Evolutionary conservation across 805 yeast genomes (phyloP), one percentile per base, ranked within the genome.

Genomic region (Candida namnaoensis): DNA sequence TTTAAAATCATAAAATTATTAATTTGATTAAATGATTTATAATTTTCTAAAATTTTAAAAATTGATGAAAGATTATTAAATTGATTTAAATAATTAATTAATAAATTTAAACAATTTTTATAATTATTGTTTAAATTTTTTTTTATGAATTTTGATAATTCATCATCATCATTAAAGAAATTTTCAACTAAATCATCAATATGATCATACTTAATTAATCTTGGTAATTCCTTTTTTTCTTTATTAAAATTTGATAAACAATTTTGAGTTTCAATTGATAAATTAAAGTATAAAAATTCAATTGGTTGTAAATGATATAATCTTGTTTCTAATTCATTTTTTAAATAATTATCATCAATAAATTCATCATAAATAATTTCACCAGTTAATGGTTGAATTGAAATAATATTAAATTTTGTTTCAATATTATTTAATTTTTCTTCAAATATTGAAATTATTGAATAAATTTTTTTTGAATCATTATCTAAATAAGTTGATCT

Each of bases 401-500:
- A 79, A 34, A 86, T 69, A 30, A 88, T 38, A 0, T 30, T 7
- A 30, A 30, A 75, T 69, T 32, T 69, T 53, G 9, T 32, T n/a
- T 43, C 34, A 27, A 48, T 41, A 14, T 45, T 28, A 30, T 32
- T 42, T 8, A 39, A 39, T 24, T 36, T 24, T 26, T 26, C 28
- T 43, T 70, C 74, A 38, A 60, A 50, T 4, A 80, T 47, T 35
- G 76, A 61, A n/a, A 75, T 48, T 13, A 79, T 68, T 41, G 72
- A 78, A 42, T 66, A 65, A 0, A 72, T 67, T 15, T 52, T 47
- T 27, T 60, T 64, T 37, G 57, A 62, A 7, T 46, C 46, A 1
- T 42, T 41, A 15, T 81, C 90, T 48, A 87, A 74, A 61, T 82
- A 87, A 0, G 98, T 90, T 0, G 95, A 96, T 40, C 74, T 73